Percentiles rank a stretch among this genome's conserved stretches.
Evolutionary conservation across 305 asterid genomes (phyloP).

Genomic region (Coffea humblotiana): DNA sequence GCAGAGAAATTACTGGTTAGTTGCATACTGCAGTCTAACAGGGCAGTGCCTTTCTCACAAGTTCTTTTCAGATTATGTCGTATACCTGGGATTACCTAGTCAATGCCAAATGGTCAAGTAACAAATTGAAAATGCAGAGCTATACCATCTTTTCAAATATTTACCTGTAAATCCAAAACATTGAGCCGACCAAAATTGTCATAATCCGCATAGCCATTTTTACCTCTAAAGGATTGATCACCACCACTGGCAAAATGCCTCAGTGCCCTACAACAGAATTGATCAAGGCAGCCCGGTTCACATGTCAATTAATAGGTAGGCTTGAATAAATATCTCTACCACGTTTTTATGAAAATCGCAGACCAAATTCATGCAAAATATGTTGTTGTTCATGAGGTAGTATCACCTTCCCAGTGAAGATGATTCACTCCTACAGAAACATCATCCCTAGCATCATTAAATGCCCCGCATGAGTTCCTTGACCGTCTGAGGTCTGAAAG

Average conservation of each 20-base stretch:
- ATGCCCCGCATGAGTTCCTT: conserved; percentile 93
- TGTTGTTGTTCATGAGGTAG: too few species aligned
- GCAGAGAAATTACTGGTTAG: background rate
- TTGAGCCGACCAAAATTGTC: conserved; percentile 85
- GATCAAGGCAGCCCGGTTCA: background rate
- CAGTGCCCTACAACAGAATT: conserved; percentile 50
- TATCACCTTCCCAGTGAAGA: conserved; percentile 83
- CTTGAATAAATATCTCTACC: too few species aligned
- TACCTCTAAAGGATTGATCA: conserved; percentile 84
- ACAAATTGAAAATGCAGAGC: background rate
- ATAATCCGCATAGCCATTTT: conserved; percentile 71
- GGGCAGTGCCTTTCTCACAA: too few species aligned
- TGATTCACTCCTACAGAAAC: conserved; percentile 73
- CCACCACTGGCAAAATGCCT: conserved; percentile 91
- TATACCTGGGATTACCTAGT: too few species aligned
- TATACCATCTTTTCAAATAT: background rate
- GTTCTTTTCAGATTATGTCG: too few species aligned
- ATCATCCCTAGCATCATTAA: conserved; percentile 91
- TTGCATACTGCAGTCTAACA: background rate
- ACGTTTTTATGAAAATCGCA: too few species aligned
- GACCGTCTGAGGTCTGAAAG: conserved; percentile 84
- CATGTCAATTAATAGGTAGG: too few species aligned
- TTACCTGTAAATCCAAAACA: conserved; percentile 82
- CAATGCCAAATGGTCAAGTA: too few species aligned
- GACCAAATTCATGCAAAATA: too few species aligned